Conservation (phyloP, 2,329 filamentous ascomycete species). For the Acrodontium crateriforme region DNA sequence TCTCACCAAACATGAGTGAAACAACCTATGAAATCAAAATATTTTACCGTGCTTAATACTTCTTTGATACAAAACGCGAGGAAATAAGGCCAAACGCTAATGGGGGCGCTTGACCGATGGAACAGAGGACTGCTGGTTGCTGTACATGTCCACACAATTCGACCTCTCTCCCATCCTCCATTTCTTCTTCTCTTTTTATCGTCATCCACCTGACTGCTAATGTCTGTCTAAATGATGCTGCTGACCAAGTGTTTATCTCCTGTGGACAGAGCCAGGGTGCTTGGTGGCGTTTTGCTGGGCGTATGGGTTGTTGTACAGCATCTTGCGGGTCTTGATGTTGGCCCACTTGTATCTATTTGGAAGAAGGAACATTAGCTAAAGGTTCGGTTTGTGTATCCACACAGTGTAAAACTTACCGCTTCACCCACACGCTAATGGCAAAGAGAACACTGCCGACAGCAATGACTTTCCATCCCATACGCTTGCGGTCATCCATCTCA, state of each 20-base stretch:
- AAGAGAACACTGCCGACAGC: constrained; percentile 65
- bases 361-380: background rate
- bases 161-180: too few species aligned
- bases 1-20: too few species aligned
- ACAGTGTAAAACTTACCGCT: constrained; percentile 42
- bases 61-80: too few species aligned
- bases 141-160: too few species aligned
- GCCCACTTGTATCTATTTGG: constrained; percentile 77
- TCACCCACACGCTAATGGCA: constrained; percentile 88
- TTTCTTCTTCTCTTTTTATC: background rate
- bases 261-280: constrained; percentile 12
- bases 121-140: too few species aligned
- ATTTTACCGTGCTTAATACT: too few species aligned
- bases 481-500: constrained; percentile 98
- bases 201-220: background rate
- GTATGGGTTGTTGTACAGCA: constrained; percentile 29
- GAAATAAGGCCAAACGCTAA: too few species aligned
- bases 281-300: constrained; percentile 5
- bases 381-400: background rate
- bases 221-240: constrained; percentile 1
- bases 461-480: constrained; percentile 97
- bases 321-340: constrained; percentile 87
- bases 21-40: too few species aligned
- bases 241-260: constrained; percentile 9
- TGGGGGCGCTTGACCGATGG: too few species aligned